Base-by-base conservation (phyloP, 2,329 filamentous ascomycete species). In the Ophiostoma sp. region DNA sequence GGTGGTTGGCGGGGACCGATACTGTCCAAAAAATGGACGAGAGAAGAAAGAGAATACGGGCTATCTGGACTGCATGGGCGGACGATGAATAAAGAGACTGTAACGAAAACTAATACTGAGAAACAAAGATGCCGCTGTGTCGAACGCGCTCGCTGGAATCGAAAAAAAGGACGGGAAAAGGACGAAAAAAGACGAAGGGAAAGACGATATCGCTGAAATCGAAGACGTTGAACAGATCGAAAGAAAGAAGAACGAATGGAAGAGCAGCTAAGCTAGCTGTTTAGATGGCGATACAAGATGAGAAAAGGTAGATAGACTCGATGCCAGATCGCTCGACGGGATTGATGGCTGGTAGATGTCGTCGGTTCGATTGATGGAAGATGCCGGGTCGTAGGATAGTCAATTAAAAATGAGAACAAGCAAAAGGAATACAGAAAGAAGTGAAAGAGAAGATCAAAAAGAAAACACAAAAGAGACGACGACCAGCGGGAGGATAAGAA, bases 21-120 rank as follows among this genome's bases (percentile, higher is more conserved):
- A 17, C 19, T n/a, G 42, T 69, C 45, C 45, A 69, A 5, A 50
- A 12, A 15, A 5, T 33, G 61, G 22, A 45, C 9, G 63, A 69
- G 19, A 12, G 33, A 11, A 7, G 48, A n/a, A 28, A 6, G 28
- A 45, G 7, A 22, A 33, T 39, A 25, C 64, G 17, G 66, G 50
- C 52, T 72, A 74, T 71, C 22, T 74, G 63, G 73, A 57, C 69
- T 55, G 69, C 73, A 74, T 74, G 69, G 73, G 69, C 19, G 33
- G 19, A 17, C 6, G 3, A 6, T n/a, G 31, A 22, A 19, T 12
- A 48, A 50, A 42, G 33, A 36, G 48, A 45, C n/a, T 31, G 39
- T 12, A 19, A 42, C 15, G 22, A 52, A 22, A 1, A 45, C 0
- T 5, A 45, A 48, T 2, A 19, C 1, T 15, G 17, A 17, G 31